phyloP scores from a whole-genome alignment of 2,329 filamentous ascomycete genomes.

The Orbilia oligospora region DNA sequence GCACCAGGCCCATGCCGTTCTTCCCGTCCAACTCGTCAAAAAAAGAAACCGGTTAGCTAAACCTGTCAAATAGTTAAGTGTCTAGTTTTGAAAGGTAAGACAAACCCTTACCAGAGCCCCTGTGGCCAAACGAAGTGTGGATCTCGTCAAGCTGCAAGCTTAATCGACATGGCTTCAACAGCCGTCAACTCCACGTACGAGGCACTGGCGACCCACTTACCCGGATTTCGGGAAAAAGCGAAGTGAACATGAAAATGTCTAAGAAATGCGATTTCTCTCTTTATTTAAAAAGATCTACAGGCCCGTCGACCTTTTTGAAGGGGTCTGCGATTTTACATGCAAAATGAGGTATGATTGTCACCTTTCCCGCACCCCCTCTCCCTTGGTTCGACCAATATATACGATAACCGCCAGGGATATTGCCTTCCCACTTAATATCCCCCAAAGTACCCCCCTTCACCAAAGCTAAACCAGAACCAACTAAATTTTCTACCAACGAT shows the following conservation, averaged over 20 bases:
- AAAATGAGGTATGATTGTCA: constrained; percentile 61
- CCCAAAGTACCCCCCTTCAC: constrained; percentile 1
- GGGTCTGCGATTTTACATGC: constrained; percentile 36
- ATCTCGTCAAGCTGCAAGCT: constrained; percentile 38
- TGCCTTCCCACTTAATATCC: constrained; percentile 17
- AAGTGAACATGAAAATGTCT: not conserved
- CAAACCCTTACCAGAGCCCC: not conserved
- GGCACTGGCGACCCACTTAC: constrained; percentile 33
- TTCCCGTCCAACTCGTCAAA: constrained; percentile 23
- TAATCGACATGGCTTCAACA: constrained; percentile 38
- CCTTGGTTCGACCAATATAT: constrained; percentile 25
- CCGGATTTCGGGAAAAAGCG: constrained; percentile 41
- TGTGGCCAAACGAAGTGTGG: constrained; percentile 6
- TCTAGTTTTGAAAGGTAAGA: not conserved
- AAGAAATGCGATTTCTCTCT: not conserved
- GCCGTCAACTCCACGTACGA: constrained; percentile 5
- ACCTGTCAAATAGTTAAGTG: not conserved
- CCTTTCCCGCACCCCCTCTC: constrained; percentile 13
- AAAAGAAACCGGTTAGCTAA: not conserved
- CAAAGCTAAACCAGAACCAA: not conserved
- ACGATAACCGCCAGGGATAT: constrained; percentile 8
- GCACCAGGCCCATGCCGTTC: constrained; percentile 38
- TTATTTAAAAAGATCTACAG: constrained; percentile 54
- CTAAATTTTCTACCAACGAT: not conserved
- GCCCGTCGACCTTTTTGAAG: constrained; percentile 41